These are phyloP conservation scores for Ceratocystis cubensis DNA, from an alignment of 2,329 filamentous ascomycete species.

Conservation along the genomic window DNA sequence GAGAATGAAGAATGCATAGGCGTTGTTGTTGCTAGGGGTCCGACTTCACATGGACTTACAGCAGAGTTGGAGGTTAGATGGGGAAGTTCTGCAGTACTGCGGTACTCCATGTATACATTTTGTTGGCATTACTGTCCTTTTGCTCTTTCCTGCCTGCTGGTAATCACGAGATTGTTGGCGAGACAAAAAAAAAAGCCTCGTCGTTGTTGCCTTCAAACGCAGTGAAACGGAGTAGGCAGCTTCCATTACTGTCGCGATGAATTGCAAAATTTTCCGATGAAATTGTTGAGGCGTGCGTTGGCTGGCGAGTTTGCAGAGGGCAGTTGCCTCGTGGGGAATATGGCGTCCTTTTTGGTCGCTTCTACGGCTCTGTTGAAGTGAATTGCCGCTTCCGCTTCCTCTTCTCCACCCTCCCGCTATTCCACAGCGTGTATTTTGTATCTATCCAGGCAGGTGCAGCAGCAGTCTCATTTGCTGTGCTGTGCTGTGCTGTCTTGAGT, in stretches of 20 bases:
- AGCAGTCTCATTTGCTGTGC: not conserved
- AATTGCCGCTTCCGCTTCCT: not conserved
- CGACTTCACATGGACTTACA: conserved; percentile 8
- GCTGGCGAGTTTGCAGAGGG: not conserved
- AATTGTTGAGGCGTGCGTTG: not conserved
- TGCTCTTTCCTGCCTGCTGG: not conserved
- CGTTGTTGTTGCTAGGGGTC: not conserved
- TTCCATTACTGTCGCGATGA: not conserved
- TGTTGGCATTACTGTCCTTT: not conserved
- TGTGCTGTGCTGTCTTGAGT: not conserved
- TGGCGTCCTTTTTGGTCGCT: not conserved
- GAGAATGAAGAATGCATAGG: not conserved
- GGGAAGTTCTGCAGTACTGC: not conserved
- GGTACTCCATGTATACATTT: conserved; percentile 1
- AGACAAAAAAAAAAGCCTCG: not conserved
- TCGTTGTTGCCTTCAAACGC: not conserved
- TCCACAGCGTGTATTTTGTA: not conserved
- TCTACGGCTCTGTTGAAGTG: not conserved
- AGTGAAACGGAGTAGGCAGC: not conserved
- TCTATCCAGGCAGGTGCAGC: not conserved
- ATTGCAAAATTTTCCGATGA: not conserved
- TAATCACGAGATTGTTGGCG: not conserved
- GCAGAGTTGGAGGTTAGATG: not conserved
- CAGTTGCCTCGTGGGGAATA: not conserved
- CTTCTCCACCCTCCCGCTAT: not conserved